Conservation (phyloP, 306 rosid genomes). For the Trifolium subterraneum region DNA sequence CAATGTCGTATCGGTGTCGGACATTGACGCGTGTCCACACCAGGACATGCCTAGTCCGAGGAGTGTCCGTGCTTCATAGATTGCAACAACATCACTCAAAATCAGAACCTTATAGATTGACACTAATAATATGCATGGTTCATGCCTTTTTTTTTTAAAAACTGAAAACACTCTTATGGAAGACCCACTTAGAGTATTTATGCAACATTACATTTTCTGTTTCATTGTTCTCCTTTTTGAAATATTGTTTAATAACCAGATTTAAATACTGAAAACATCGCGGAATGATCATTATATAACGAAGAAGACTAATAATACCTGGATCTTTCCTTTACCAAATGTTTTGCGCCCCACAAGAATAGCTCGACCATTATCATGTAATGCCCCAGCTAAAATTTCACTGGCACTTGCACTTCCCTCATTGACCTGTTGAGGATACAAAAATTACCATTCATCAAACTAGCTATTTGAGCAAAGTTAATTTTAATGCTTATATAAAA, state of each 20-base stretch:
- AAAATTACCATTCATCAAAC: background rate
- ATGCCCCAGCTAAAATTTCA: slow-evolving; percentile 95
- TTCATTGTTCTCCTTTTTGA: background rate
- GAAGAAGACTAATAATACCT: slow-evolving; percentile 53
- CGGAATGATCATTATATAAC: slow-evolving; percentile 20
- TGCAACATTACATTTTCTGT: slow-evolving; percentile 1
- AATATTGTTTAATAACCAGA: background rate
- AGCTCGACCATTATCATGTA: slow-evolving; percentile 92
- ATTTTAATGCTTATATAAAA: slow-evolving; percentile 6
- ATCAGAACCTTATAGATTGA: no score
- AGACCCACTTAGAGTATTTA: background rate
- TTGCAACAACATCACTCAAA: no score
- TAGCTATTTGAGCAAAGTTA: background rate
- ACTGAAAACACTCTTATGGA: background rate
- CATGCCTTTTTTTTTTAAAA: slow-evolving; percentile 4
- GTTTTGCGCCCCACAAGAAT: slow-evolving; percentile 88
- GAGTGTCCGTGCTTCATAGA: no score
- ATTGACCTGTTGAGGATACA: slow-evolving; percentile 67
- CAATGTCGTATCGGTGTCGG: no score
- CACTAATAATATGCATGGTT: background rate
- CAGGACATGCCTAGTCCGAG: no score
- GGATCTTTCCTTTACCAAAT: slow-evolving; percentile 98
- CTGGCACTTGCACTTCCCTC: slow-evolving; percentile 99
- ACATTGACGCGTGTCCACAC: no score
- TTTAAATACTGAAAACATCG: background rate